phyloP scores from a whole-genome alignment of 2,329 filamentous ascomycete genomes.

The Calonectria hongkongensis region DNA sequence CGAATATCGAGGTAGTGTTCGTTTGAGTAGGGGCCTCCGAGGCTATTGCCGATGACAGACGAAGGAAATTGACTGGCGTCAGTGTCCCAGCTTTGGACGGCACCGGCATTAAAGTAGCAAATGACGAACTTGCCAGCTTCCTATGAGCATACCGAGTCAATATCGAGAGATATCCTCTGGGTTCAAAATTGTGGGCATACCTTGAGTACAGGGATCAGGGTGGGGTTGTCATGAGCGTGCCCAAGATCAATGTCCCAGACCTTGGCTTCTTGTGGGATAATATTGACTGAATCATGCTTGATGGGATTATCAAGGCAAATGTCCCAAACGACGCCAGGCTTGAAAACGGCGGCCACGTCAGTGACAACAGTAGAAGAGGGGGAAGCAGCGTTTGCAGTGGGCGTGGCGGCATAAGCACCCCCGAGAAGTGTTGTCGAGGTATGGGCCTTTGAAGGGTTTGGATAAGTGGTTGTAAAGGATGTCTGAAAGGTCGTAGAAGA shows the following conservation, averaged over 20 bases:
- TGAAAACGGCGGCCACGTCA: conserved; percentile 37
- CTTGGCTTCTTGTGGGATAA: conserved; percentile 53
- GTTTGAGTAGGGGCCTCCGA: conserved; percentile 52
- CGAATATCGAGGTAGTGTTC: conserved; percentile 58
- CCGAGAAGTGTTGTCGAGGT: neutral
- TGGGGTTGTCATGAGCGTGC: conserved; percentile 51
- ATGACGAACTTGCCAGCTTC: conserved; percentile 57
- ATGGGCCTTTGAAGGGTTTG: neutral
- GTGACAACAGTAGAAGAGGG: too few species aligned
- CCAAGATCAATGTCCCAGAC: conserved; percentile 59
- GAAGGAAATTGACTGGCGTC: conserved; percentile 53
- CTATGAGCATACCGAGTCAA: conserved; percentile 33
- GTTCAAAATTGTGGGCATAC: conserved; percentile 37
- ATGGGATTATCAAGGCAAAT: conserved; percentile 58
- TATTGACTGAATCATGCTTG: conserved; percentile 49
- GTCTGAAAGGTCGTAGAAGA: neutral
- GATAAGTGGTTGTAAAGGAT: neutral
- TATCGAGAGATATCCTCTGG: neutral
- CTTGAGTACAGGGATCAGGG: conserved; percentile 56
- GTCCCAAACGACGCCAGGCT: conserved; percentile 57
- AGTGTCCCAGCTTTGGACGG: conserved; percentile 56
- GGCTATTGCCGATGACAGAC: conserved; percentile 50
- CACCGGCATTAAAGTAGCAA: conserved; percentile 60
- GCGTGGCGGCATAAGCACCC: neutral
- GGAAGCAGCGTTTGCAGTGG: neutral